Evolutionary conservation across 495 filamentous ascomycete genomes (phyloP), one percentile per base, ranked within the genome.

Genomic region (Cercophora sp.): DNA sequence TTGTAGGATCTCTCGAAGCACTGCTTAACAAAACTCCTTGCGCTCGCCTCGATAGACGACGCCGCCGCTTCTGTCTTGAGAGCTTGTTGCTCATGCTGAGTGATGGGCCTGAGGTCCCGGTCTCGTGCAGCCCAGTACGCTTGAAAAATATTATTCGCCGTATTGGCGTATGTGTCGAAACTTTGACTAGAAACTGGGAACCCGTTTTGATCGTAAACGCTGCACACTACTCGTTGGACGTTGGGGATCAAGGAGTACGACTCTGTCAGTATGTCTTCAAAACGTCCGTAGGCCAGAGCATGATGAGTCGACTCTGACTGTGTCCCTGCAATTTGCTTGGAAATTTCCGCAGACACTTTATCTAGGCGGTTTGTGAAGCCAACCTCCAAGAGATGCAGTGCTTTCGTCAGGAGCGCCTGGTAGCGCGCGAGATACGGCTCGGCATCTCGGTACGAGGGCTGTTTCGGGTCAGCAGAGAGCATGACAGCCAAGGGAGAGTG

Each of bases 341-440:
- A 68, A 24, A 77, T 66, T 26, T 77, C 75, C 20, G 63, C 59
- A 2, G 74, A 75, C 19, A 72, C 64, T 39, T 72, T 69, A 16
- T 77, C 73, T 8, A 78, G 58, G 25, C 70, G 68, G 35, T 59
- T 66, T 0, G 60, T 70, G 54, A 81, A 79, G 19, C 70, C 71
- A 42, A 76, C 69, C 45, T 77, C 77, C 10, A 81, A 67, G n/a
- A 81, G 55, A 51, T 78, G 78, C 3, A 80, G 69, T 10, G 79
- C 72, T 48, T 78, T 77, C 5, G 76, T 76, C 35, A 86, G 75
- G 8, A 96, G 84, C 35, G 96, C 89, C 56, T 90, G 86, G 48
- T 92, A 92, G 15, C 93, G 85, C 32, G 94, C 91, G 20, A 96
- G 79, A 62, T 97, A 98, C 20, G 85, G 82, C 44, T 87, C 83